Evolutionary conservation across 2,329 filamentous ascomycete genomes (phyloP), one percentile per base, ranked within the genome.

Genomic region (Alternaria infectoria): DNA sequence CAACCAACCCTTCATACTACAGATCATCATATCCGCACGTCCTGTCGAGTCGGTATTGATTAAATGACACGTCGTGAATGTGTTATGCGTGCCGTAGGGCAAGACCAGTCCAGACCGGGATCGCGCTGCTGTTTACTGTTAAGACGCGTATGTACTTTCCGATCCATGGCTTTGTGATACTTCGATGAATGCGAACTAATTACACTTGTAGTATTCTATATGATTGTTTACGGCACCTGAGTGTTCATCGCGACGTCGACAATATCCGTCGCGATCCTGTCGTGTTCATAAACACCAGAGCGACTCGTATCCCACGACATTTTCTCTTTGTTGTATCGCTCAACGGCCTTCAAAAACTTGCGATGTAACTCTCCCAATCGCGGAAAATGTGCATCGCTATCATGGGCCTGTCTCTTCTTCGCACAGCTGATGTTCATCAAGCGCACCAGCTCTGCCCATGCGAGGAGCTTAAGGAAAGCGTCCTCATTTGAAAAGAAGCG

Each of bases 381-480:
- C 10, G 58, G 55, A 9, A 59, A 63, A 1, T 44, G 28, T 5
- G 21, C 46, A 11, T 32, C 6, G 15, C 45, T 17, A n/a, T 54
- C 50, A 1, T 44, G 25, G 2, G 45, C 2, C 11, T 19, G n/a
- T n/a, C 43, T 13, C 7, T 36, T 26, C 2, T 15, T 17, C 4
- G 28, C 32, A 12, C 40, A 45, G 23, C 45, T 43, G 8, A 54
- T 19, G 30, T 67, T 67, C 54, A 69, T 67, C 46, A 66, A 54
- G 12, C 64, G 58, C 12, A 66, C 62, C 13, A 69, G 13, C 43
- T 69, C 62, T 5, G 65, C 67, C 62, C 62, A 71, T 3, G 59
- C 59, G 2, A 69, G 10, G 3, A 71, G 54, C 25, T 62, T 61
- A 7, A 67, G 61, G 13, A 68, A 69, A 1, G 52, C 44, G 7